Evolutionary conservation across 306 rosid species (phyloP), one percentile per base, ranked within the genome.

Genomic region (Delonix regia): DNA sequence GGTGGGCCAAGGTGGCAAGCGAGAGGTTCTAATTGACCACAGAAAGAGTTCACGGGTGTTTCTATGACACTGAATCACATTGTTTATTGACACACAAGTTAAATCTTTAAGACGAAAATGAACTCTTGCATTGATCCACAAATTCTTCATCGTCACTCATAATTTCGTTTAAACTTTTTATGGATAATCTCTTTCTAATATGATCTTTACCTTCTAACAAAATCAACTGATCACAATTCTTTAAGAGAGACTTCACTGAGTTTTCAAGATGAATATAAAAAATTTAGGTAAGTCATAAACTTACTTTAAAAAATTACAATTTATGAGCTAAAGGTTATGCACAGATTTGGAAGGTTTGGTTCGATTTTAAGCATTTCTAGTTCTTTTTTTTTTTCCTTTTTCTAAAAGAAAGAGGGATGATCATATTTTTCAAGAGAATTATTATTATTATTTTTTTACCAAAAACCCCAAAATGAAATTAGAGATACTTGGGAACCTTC

Each of bases 31-130:
- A 36, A 55, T 38, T 56, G 39, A 36, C 77, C 66, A 13, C 51
- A 53, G 5, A 53, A 19, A 38, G 77, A 38, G 66, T 21, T 73
- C 77, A 73, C 77, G 77, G 77, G 77, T 56, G 67, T 1, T 21
- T 73, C 24, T 12, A 18, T 38, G 38, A 33, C 45, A 51, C 47
- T n/a, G 47, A 75, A 44, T 39, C 49, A 41, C 66, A 53, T 55
- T 38, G 7, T 69, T 27, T n/a, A 45, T 8, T 42, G 14, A n/a
- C 63, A 55, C 4, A 15, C 42, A 70, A 28, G 3, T 19, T 48
- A 11, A 16, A 19, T 47, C 7, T 19, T n/a, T 45, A 45, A 45
- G 14, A 55, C 1, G 9, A 24, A 15, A 61, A 30, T 15, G 24
- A 64, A 9, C 2, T 18, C 27, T 7, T 25, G 12, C 22, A 24